Evolutionary conservation across 2,329 filamentous ascomycete genomes (phyloP), one percentile per base, ranked within the genome.

Genomic region (Epicoccum sorghinum): DNA sequence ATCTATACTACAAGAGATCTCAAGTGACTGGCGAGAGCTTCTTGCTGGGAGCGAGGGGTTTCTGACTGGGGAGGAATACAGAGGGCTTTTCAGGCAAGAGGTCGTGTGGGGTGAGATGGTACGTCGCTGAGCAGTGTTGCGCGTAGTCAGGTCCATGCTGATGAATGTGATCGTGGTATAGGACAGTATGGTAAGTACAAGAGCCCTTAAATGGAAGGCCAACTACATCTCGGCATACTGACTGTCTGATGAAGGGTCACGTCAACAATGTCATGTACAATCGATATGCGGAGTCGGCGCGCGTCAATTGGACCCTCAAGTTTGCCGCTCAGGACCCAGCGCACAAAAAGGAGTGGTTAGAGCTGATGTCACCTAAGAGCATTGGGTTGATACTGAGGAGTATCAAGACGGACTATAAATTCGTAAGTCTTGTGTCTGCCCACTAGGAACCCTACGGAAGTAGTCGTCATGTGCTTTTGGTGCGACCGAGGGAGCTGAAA

Each of bases 51-150:
- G 86, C 52, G 89, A 93, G 66, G 90, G 91, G 0, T 96, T 86
- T 71, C 73, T 95, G 59, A 89, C 87, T 0, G 82, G 80, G 9
- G 79, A 81, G 55, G 81, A 83, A 61, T 80, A 85, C 45, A 84
- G 82, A 40, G 85, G 89, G 0, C 69, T 93, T 30, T 84, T 85
- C 59, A 78, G 82, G 47, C 86, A 90, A 55, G 80, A 82, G 60
- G 87, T 96, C 23, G 86, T 85, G 0, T 96, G 90, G 91, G 92
- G 91, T 27, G 91, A 96, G 72, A 91, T 92, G 89, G 90, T 91
- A 77, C 42, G 60, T 75, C 78, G 27, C 44, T 27, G 8, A 10
- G 27, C 13, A 23, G 37, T 27, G n/a, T 44, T 23, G 36, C 18
- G 22, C 9, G 22, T 36, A 13, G 18, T 12, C 18, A n/a, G 41